Evolutionary conservation across 495 filamentous ascomycete species (phyloP).

Genomic region (Xanthoparmelia taractica): DNA sequence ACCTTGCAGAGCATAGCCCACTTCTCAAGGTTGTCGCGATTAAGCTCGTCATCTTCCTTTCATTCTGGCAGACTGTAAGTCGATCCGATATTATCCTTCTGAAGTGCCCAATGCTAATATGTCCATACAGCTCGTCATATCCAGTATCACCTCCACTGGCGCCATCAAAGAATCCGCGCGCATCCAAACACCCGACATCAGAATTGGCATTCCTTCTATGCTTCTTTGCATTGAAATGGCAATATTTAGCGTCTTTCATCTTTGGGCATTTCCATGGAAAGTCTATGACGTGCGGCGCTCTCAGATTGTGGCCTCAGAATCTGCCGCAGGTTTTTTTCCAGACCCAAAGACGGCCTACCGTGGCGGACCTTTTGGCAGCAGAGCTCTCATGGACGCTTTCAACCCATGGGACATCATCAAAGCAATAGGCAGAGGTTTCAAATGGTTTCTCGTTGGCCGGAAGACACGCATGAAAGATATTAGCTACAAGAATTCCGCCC

Average conservation of each 20-base stretch:
- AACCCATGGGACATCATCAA: conserved; percentile 82
- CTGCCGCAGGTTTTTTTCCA: conserved; percentile 40
- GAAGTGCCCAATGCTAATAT: neutral
- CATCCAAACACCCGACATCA: conserved; percentile 65
- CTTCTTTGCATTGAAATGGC: conserved; percentile 86
- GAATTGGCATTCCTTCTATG: conserved; percentile 70
- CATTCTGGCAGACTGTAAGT: conserved; percentile 76
- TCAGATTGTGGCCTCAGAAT: conserved; percentile 32
- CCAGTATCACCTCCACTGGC: conserved; percentile 55
- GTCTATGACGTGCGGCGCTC: conserved; percentile 45
- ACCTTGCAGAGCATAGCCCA: conserved; percentile 62
- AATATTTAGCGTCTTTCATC: conserved; percentile 67
- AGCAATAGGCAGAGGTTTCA: conserved; percentile 64
- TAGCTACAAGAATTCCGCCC: conserved; percentile 36
- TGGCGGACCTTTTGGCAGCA: conserved; percentile 56
- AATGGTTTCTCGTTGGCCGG: conserved; percentile 72
- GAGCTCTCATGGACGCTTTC: conserved; percentile 62
- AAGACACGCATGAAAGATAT: conserved; percentile 47
- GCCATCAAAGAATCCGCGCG: conserved; percentile 53
- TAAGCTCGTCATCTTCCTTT: conserved; percentile 90
- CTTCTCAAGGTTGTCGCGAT: conserved; percentile 83
- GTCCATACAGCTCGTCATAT: conserved; percentile 52
- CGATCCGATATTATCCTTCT: conserved; percentile 3
- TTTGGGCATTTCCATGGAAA: conserved; percentile 75
- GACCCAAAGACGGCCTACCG: conserved; percentile 47